Evolutionary conservation across 2,329 filamentous ascomycete genomes (phyloP).

Genomic region (Penicillium psychrosexuale): DNA sequence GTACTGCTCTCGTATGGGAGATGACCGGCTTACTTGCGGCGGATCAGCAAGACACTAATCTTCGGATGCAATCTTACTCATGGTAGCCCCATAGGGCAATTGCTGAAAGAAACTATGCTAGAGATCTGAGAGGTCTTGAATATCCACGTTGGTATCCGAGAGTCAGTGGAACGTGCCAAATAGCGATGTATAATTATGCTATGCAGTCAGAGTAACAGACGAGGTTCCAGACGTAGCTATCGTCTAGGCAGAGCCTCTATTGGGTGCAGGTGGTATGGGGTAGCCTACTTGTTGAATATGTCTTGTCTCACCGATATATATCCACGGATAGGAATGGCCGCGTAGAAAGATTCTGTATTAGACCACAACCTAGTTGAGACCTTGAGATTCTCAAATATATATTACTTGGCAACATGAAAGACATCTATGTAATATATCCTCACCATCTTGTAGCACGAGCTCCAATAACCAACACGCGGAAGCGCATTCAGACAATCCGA

Average conservation of each 20-base stretch:
- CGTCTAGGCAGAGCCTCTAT: background rate
- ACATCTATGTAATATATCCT: background rate
- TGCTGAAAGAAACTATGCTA: background rate
- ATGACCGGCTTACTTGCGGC: background rate
- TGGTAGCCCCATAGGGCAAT: background rate
- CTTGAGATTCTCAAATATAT: background rate
- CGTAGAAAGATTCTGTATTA: background rate
- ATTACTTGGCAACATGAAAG: background rate
- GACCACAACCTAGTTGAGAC: no score
- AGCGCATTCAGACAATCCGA: background rate
- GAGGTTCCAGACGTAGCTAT: background rate
- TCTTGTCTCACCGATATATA: background rate
- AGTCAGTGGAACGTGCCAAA: constrained; percentile 10
- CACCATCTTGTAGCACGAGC: background rate
- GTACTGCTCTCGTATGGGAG: background rate
- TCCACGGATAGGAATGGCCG: background rate
- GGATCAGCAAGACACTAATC: background rate
- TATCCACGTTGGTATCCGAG: constrained; percentile 8
- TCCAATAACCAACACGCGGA: background rate
- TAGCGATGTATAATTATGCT: background rate
- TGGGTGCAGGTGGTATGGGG: background rate
- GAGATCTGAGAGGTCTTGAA: constrained; percentile 3
- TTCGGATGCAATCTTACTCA: background rate
- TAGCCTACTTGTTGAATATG: background rate
- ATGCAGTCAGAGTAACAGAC: no score